Evolutionary conservation across 2,329 filamentous ascomycete genomes (phyloP), one percentile per base, ranked within the genome.

Genomic region (Aspergillus chevalieri): DNA sequence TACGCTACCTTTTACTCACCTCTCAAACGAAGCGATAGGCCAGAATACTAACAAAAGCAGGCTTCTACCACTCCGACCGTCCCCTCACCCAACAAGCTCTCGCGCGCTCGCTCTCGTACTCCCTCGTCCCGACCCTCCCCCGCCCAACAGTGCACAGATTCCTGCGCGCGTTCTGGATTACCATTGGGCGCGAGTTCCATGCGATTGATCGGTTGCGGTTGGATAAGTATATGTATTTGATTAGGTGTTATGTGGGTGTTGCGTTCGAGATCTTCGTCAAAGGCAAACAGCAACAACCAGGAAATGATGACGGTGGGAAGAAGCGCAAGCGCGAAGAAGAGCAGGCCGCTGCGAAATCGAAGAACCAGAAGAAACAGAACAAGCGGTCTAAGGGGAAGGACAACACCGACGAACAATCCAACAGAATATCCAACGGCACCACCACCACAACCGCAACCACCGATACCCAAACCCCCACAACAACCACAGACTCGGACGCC

Each of bases 31-130:
- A 17, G 1, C 17, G 17, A 17, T 17, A 17, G 17, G 17, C 17
- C 17, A 17, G 17, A 17, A 17, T 17, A 17, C n/a, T 19, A 41
- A 17, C 38, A 22, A 3, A 3, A 17, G 24, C 44, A 78, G 86
- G 85, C 64, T 82, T 93, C 63, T 96, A 89, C 86, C 93, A 95
- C 84, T 89, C 86, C 69, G 91, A 96, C 76, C 87, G 90, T 44
- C 85, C 90, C 9, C 74, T 84, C n/a, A 85, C 87, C 2, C 92
- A 96, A 75, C 90, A 95, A 75, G 81, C 81, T 41, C 85, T 97
- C 43, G 87, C 87, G 58, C 74, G 78, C 57, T 85, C 91, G 54
- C 85, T 97, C 48, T 87, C 90, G 41, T 79, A 71, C 61, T 61
- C 73, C 1, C 81, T 96, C 44, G 68, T 86, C 42, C 77, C 80